Percentiles rank a stretch among this genome's conserved stretches.
These are phyloP conservation scores for Elsinoe australis DNA, from an alignment of 2,329 filamentous ascomycete species.

Conservation along the genomic window DNA sequence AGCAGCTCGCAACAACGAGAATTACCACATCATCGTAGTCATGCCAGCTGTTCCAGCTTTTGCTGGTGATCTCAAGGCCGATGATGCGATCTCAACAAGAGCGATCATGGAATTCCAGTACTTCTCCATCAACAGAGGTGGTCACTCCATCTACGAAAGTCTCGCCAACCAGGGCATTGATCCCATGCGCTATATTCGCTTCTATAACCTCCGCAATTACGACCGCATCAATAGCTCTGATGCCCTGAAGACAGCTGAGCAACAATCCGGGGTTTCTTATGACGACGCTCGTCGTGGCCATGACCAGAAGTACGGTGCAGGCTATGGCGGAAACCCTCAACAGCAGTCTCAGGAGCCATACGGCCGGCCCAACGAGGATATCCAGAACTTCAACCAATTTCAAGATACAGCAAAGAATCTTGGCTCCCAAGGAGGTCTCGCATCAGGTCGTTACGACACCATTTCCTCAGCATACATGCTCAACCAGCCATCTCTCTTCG, in stretches of 20 bases:
- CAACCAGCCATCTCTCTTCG: conserved; percentile 60
- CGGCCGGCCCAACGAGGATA: conserved; percentile 22
- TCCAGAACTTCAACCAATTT: conserved; percentile 54
- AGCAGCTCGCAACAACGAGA: conserved; percentile 56
- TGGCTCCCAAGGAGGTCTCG: conserved; percentile 38
- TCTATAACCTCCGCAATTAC: conserved; percentile 79
- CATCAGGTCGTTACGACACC: conserved; percentile 59
- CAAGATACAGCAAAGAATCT: conserved; percentile 58
- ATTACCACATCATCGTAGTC: conserved; percentile 66
- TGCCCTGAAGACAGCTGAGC: conserved; percentile 54
- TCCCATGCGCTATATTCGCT: conserved; percentile 65
- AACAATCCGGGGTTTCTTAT: conserved; percentile 58
- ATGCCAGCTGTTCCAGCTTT: conserved; percentile 79
- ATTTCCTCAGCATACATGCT: conserved; percentile 80
- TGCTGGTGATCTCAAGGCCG: conserved; percentile 66
- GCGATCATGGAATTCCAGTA: conserved; percentile 90
- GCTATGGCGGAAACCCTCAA: conserved; percentile 30
- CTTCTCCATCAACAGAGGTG: conserved; percentile 67
- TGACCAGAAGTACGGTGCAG: conserved; percentile 46
- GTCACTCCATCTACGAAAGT: conserved; percentile 67
- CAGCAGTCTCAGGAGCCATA: conserved; percentile 30
- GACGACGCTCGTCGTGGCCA: conserved; percentile 57
- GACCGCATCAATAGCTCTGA: conserved; percentile 69
- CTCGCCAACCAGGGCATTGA: conserved; percentile 60
- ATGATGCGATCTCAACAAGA: conserved; percentile 66